These are phyloP conservation scores for Styphnolobium japonicum DNA, from an alignment of 306 rosid genomes.

Conservation along the genomic window DNA sequence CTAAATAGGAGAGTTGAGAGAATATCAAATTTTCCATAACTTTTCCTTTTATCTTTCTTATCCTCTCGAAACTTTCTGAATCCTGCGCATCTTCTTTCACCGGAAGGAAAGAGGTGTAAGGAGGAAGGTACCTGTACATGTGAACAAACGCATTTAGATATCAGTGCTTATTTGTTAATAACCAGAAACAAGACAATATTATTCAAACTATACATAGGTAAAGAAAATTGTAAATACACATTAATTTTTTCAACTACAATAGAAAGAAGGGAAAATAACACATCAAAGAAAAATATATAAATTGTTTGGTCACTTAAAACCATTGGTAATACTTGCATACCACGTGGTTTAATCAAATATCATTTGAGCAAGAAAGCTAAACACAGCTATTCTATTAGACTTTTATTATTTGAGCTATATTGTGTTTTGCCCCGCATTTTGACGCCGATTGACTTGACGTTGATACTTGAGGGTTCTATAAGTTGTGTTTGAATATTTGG, in stretches of 20 bases:
- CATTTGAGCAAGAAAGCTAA: neutral
- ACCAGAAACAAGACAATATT: too few species aligned
- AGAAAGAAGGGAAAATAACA: neutral
- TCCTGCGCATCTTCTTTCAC: neutral
- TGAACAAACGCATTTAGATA: neutral
- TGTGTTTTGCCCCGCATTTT: neutral
- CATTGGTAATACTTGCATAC: neutral
- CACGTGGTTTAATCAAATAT: neutral
- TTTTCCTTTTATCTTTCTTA: slow-evolving; percentile 15
- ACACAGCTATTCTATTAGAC: neutral
- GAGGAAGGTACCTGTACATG: slow-evolving; percentile 45
- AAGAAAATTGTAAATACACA: neutral
- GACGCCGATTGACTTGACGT: neutral
- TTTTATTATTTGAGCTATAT: neutral
- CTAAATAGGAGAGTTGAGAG: slow-evolving; percentile 39
- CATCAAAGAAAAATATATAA: neutral
- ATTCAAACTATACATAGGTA: too few species aligned
- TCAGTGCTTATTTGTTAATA: neutral
- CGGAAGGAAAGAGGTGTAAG: slow-evolving; percentile 37
- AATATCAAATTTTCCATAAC: slow-evolving; percentile 1
- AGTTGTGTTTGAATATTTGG: neutral
- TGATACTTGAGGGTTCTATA: neutral
- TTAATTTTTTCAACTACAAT: neutral
- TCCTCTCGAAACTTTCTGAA: slow-evolving; percentile 2
- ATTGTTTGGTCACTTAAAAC: neutral